Conservation (phyloP, 441 rosid species). For the Manihot esculenta region DNA sequence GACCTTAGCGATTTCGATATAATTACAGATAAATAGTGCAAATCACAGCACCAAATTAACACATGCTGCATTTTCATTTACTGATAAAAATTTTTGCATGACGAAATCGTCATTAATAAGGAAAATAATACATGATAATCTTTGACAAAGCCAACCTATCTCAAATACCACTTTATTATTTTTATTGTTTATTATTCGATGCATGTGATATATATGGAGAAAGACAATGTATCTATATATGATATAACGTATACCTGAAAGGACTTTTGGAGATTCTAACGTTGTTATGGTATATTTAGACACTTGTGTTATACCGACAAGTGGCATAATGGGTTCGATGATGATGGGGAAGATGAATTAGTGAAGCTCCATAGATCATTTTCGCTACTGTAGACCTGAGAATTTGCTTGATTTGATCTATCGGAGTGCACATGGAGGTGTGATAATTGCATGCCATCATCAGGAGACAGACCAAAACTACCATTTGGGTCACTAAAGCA, state of each 20-base stretch:
- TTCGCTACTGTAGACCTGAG: slow-evolving; percentile 31
- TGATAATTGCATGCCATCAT: slow-evolving; percentile 38
- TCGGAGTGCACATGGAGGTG: slow-evolving; percentile 30
- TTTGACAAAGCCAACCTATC: slow-evolving; percentile 30
- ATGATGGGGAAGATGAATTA: slow-evolving; percentile 50
- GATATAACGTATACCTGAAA: slow-evolving; percentile 7
- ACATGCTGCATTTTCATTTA: not conserved
- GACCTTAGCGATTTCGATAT: slow-evolving; percentile 26
- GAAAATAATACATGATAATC: slow-evolving; percentile 13
- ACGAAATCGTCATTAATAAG: slow-evolving; percentile 20
- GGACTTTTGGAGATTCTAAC: slow-evolving; percentile 9
- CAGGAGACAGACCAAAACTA: slow-evolving; percentile 34
- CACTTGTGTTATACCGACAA: slow-evolving; percentile 51
- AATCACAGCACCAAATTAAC: too few relatives aligned
- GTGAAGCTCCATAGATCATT: slow-evolving; percentile 62
- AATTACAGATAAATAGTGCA: slow-evolving; percentile 27
- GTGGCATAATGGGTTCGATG: slow-evolving; percentile 74
- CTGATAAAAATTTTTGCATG: slow-evolving; percentile 15
- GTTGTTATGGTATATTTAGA: slow-evolving; percentile 1
- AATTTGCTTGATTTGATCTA: slow-evolving; percentile 32
- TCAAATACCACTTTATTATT: slow-evolving; percentile 15
- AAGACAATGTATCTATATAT: too few relatives aligned
- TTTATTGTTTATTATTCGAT: slow-evolving; percentile 15
- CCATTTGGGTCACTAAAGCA: slow-evolving; percentile 45
- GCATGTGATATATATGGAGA: slow-evolving; percentile 3